phyloP scores from a whole-genome alignment of 345 rosid genomes.

The Brassica juncea region DNA sequence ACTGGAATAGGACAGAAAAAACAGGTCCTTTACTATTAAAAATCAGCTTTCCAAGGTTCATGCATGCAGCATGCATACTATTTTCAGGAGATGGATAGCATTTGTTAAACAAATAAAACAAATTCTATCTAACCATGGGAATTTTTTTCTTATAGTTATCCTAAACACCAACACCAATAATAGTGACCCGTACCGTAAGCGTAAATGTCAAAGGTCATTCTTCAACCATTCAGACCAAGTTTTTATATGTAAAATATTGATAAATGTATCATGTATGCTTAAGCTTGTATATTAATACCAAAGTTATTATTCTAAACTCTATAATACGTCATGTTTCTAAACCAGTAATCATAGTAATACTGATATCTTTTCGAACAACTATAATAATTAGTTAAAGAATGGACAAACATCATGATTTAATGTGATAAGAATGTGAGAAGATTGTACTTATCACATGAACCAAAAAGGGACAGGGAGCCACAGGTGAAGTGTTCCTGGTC shows the following conservation, averaged over 20 bases:
- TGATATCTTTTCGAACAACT: neutral
- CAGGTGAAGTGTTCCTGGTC: constrained; percentile 44
- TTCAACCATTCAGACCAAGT: constrained; percentile 1
- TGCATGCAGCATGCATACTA: constrained; percentile 29
- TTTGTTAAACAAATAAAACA: constrained; percentile 14
- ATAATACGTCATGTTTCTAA: neutral
- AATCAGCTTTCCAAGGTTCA: constrained; percentile 32
- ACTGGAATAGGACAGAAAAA: constrained; percentile 16
- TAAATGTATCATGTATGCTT: neutral
- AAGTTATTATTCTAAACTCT: neutral
- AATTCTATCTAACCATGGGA: constrained; percentile 15
- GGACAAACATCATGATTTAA: constrained; percentile 31
- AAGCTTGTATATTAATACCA: neutral
- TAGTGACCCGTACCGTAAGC: constrained; percentile 18
- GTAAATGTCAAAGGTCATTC: constrained; percentile 9
- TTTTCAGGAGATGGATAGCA: constrained; percentile 37
- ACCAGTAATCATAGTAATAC: constrained; percentile 10
- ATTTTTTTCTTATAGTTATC: constrained; percentile 24
- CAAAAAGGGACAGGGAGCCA: constrained; percentile 31
- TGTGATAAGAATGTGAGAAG: constrained; percentile 36
- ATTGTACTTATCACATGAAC: constrained; percentile 31
- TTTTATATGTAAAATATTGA: neutral
- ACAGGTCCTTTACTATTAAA: constrained; percentile 7
- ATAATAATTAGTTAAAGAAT: constrained; percentile 28
- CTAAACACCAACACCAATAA: constrained; percentile 27